A percentile compares a stretch with the other conserved stretches of the same genome.
Evolutionary conservation across 306 rosid genomes (phyloP).

Genomic region (Cyclanthera cordifolia): DNA sequence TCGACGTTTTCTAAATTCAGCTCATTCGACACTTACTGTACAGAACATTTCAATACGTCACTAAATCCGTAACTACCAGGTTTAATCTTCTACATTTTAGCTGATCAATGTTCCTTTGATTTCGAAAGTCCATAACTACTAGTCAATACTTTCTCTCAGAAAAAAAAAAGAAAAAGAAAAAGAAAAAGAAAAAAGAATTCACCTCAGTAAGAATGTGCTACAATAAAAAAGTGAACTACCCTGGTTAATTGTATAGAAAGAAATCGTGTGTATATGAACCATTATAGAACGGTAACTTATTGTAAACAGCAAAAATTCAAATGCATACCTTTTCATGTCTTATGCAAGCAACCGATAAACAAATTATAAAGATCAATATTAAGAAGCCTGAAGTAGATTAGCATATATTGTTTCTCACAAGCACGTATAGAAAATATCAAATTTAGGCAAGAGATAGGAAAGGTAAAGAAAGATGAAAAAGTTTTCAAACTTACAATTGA

Average conservation of each 20-base stretch:
- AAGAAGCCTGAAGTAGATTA: not conserved
- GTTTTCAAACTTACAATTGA: conserved; percentile 48
- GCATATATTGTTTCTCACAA: not conserved
- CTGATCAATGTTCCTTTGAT: not conserved
- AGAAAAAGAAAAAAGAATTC: not conserved
- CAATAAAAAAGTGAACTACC: not conserved
- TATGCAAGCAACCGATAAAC: not conserved
- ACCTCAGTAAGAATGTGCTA: not conserved
- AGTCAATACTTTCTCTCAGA: not conserved
- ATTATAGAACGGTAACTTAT: not conserved
- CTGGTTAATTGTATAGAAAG: not conserved
- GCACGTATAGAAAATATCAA: not conserved
- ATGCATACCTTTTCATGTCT: not conserved
- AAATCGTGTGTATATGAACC: not conserved
- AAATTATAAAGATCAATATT: not conserved
- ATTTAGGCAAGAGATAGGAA: not conserved
- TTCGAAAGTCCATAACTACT: not conserved
- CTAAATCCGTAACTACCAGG: not conserved
- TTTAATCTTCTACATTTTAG: not conserved
- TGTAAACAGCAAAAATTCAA: not conserved
- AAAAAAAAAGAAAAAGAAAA: not conserved
- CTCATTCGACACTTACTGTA: not conserved
- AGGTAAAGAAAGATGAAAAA: not conserved
- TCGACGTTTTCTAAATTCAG: not conserved
- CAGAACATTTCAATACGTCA: not conserved